A percentile compares a stretch with the other conserved stretches of the same genome.
These are phyloP conservation scores for Cryoendolithus antarcticus DNA, from an alignment of 2,329 filamentous ascomycete genomes.

Conservation along the genomic window DNA sequence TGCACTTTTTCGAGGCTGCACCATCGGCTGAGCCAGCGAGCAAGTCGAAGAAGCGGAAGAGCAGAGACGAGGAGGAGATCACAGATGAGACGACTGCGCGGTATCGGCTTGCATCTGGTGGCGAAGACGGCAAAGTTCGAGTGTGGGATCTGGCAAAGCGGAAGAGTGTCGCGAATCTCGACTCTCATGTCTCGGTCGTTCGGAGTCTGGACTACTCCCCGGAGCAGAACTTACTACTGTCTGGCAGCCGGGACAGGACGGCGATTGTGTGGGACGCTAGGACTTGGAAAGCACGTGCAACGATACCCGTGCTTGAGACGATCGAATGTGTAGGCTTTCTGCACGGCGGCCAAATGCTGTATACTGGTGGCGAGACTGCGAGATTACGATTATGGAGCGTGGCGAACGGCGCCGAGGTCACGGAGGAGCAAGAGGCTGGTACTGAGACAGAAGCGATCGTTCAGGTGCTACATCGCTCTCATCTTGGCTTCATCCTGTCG, in stretches of 20 bases:
- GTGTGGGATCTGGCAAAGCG: constrained; percentile 87
- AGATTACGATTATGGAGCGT: constrained; percentile 74
- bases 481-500: constrained; percentile 60
- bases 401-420: constrained; percentile 65
- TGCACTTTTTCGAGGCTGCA: constrained; percentile 70
- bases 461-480: constrained; percentile 53
- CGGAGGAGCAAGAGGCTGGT: constrained; percentile 53
- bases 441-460: constrained; percentile 57
- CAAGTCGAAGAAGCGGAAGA: constrained; percentile 34
- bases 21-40: constrained; percentile 9
- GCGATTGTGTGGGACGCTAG: constrained; percentile 80
- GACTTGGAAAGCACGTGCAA: constrained; percentile 71
- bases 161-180: constrained; percentile 61
- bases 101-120: constrained; percentile 78
- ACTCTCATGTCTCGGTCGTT: constrained; percentile 94
- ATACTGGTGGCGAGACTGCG: constrained; percentile 75
- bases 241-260: constrained; percentile 84
- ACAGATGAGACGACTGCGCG: constrained; percentile 42
- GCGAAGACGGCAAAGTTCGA: constrained; percentile 83
- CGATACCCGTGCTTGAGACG: constrained; percentile 73
- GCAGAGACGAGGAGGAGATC: constrained; percentile 33
- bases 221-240: constrained; percentile 62
- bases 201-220: constrained; percentile 71
- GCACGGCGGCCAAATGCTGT: constrained; percentile 57
- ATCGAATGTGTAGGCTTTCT: constrained; percentile 77